Evolutionary conservation across 495 filamentous ascomycete species (phyloP).

Genomic region (Pseudomonodictys pantanalensis): DNA sequence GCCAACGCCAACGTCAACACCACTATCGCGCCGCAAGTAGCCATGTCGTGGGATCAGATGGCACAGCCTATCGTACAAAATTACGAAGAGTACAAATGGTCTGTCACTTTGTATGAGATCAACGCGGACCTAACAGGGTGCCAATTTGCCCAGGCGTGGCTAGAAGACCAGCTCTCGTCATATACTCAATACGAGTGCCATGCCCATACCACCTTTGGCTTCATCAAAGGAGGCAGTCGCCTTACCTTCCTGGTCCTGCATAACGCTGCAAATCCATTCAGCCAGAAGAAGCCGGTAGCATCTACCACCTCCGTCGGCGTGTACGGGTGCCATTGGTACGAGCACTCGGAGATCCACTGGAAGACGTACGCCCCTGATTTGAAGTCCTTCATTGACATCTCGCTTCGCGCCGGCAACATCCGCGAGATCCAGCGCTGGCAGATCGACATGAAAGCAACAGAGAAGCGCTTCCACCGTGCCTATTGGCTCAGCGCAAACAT

Average conservation of each 20-base stretch:
- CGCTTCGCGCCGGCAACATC: neutral
- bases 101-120: slow-evolving; percentile 6
- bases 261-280: slow-evolving; percentile 11
- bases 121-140: neutral
- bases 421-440: neutral
- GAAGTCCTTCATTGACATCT: neutral
- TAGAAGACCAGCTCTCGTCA: neutral
- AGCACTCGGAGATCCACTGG: neutral
- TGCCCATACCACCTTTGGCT: slow-evolving; percentile 3
- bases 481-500: slow-evolving; percentile 7
- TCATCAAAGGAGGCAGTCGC: neutral
- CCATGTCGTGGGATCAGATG: neutral
- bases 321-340: neutral
- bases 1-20: neutral
- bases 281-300: too few species aligned
- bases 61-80: slow-evolving; percentile 3
- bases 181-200: neutral
- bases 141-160: neutral
- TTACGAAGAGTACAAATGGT: slow-evolving; percentile 16
- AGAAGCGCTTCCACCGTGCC: slow-evolving; percentile 5
- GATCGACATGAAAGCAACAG: neutral
- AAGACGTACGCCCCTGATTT: slow-evolving; percentile 1
- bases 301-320: slow-evolving; percentile 5
- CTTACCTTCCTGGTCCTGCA: slow-evolving; percentile 14
- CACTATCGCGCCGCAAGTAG: too few species aligned